Evolutionary conservation across 1,139 yeast species (phyloP).

Genomic region (Blastobotrys apis): DNA sequence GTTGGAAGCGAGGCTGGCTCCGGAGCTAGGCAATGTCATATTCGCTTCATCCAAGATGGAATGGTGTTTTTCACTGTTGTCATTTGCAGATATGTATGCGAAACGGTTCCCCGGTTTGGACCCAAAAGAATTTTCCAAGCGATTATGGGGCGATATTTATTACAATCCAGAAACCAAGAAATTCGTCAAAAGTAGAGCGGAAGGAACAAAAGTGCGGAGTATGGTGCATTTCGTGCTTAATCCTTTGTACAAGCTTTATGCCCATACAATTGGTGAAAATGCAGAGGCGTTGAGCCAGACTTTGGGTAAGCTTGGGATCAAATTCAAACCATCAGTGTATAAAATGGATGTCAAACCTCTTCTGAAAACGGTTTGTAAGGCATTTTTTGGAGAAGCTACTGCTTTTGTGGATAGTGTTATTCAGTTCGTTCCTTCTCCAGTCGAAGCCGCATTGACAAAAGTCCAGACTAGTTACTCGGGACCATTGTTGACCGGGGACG

Average conservation of each 20-base stretch:
- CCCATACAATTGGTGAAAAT: conserved; percentile 57
- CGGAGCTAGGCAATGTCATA: conserved; percentile 59
- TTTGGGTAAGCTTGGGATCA: conserved; percentile 40
- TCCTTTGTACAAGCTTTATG: conserved; percentile 75
- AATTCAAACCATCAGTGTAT: conserved; percentile 29
- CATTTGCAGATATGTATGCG: conserved; percentile 59
- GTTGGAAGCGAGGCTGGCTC: conserved; percentile 45
- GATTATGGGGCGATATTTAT: conserved; percentile 77
- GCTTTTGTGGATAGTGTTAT: conserved; percentile 54
- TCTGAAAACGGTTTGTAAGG: conserved; percentile 49
- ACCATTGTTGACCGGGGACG: conserved; percentile 13
- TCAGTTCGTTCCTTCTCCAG: conserved; percentile 42
- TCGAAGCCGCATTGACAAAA: conserved; percentile 30
- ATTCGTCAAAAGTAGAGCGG: conserved; percentile 40
- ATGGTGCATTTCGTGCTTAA: conserved; percentile 67
- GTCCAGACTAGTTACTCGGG: conserved; percentile 14
- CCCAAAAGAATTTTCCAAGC: conserved; percentile 42
- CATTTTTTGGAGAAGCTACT: conserved; percentile 50
- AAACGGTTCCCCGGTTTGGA: conserved; percentile 38
- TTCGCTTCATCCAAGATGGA: conserved; percentile 67
- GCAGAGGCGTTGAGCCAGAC: conserved; percentile 41
- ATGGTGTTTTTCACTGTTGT: conserved; percentile 59
- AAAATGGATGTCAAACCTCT: conserved; percentile 54
- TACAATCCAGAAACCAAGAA: conserved; percentile 44
- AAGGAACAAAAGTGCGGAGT: conserved; percentile 41